A percentile compares a stretch with the other conserved stretches of the same genome.
Conservation (phyloP, 2,329 filamentous ascomycete genomes). For the Botrytis fabae region DNA sequence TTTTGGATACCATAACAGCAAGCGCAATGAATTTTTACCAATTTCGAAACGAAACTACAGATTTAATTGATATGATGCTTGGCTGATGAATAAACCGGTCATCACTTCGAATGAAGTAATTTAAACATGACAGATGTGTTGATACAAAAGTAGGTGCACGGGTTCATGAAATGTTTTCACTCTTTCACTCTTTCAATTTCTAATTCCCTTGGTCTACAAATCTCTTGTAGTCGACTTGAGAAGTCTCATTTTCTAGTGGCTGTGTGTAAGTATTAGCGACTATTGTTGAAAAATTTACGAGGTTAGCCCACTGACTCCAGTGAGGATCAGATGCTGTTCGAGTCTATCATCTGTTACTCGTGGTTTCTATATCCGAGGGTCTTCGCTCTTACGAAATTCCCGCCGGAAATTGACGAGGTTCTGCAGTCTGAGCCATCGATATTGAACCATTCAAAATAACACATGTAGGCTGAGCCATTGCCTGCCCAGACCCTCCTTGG, state of each 20-base stretch:
- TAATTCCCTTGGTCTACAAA: neutral
- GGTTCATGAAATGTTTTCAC: neutral
- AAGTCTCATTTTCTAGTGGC: neutral
- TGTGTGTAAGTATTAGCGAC: neutral
- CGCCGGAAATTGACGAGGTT: too few species aligned
- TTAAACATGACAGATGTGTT: neutral
- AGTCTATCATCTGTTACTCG: neutral
- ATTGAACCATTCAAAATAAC: too few species aligned
- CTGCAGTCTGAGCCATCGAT: too few species aligned
- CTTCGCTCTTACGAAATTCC: too few species aligned
- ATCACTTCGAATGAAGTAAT: neutral
- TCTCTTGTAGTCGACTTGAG: neutral
- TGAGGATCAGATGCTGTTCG: neutral
- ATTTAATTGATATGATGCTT: neutral
- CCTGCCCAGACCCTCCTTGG: too few species aligned
- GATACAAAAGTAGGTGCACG: neutral
- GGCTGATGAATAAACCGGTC: neutral
- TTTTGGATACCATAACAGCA: conserved; percentile 6
- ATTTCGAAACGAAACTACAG: neutral
- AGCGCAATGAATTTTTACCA: neutral
- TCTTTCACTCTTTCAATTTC: neutral
- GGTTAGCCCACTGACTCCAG: neutral
- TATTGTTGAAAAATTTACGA: neutral
- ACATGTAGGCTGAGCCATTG: too few species aligned
- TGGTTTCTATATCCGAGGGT: too few species aligned